Evolutionary conservation across 306 rosid genomes (phyloP), one percentile per base, ranked within the genome.

Genomic region (Elaeagnus macrophylla): DNA sequence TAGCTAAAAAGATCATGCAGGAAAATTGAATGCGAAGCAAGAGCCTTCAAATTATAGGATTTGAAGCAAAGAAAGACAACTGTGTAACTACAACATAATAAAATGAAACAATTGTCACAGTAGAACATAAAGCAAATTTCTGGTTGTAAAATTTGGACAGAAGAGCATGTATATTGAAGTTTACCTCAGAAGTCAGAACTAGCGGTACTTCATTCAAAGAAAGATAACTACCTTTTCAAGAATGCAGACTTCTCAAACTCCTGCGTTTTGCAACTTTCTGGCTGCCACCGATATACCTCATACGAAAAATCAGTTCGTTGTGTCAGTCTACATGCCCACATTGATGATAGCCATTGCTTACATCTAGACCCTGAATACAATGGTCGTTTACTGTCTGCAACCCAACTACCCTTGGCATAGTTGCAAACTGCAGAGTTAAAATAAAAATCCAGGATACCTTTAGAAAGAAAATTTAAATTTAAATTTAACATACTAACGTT

Each of bases 261-360:
- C 6, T 79, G 85, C 79, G 73, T 78, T 32, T 73, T 72, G 65
- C 99, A 91, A 66, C 66, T 84, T 66, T 77, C 76, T 18, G 99
- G 94, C 77, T 60, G 83, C 96, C 94, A 87, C 53, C 82, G 76
- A 68, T 84, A 87, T 59, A 89, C 83, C 79, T 91, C 96, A 19
- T 53, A 87, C 6, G 89, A 82, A 71, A 91, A 91, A 72, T 82
- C 89, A 47, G 77, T 74, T 44, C 95, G 75, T 63, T 74, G 71
- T 46, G 95, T 84, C 72, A 77, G 67, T 77, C 95, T 91, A 71
- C 96, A 91, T 2, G 99, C 74, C 96, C 96, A 91, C 96, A 87
- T 82, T 56, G 69, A 16, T 54, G 96, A 84, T 64, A 91, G 74
- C 96, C 96, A 91, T 60, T 72, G 72, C 75, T 91, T 84, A 65